Evolutionary conservation across 2,329 filamentous ascomycete genomes (phyloP).

Genomic region (Curvularia hawaiiensis): DNA sequence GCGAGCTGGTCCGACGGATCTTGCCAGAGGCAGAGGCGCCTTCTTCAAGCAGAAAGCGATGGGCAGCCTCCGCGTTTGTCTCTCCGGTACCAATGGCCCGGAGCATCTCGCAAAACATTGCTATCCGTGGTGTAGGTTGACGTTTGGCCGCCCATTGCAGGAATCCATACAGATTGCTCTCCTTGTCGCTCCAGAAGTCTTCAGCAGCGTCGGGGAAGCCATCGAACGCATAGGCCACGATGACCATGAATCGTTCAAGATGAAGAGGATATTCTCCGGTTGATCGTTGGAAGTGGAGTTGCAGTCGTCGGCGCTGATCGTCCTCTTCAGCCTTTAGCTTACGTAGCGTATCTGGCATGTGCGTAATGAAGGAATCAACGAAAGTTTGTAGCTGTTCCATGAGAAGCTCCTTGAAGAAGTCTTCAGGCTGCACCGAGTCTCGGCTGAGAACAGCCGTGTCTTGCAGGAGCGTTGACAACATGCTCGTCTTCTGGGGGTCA

Average conservation of each 20-base stretch:
- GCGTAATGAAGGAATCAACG: slow-evolving; percentile 90
- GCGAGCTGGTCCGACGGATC: slow-evolving; percentile 78
- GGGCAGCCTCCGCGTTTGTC: slow-evolving; percentile 81
- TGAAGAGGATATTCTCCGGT: slow-evolving; percentile 62
- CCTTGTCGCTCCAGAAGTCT: slow-evolving; percentile 89
- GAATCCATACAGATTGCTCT: slow-evolving; percentile 93
- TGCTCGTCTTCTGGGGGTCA: slow-evolving; percentile 80
- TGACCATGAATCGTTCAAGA: slow-evolving; percentile 87
- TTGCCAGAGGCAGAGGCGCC: slow-evolving; percentile 70
- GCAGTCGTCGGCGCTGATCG: slow-evolving; percentile 68
- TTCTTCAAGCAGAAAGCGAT: slow-evolving; percentile 90
- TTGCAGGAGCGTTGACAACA: slow-evolving; percentile 82
- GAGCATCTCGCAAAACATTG: slow-evolving; percentile 95
- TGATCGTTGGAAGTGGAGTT: slow-evolving; percentile 50
- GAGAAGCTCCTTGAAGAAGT: slow-evolving; percentile 72
- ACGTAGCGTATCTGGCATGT: slow-evolving; percentile 90
- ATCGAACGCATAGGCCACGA: slow-evolving; percentile 92
- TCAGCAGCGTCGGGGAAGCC: slow-evolving; percentile 81
- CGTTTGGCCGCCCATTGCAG: slow-evolving; percentile 95
- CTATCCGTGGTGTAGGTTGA: slow-evolving; percentile 93
- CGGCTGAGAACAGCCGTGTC: slow-evolving; percentile 73
- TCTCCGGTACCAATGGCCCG: slow-evolving; percentile 84
- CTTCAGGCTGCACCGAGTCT: slow-evolving; percentile 71
- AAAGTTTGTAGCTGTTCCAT: slow-evolving; percentile 86
- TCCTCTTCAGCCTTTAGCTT: slow-evolving; percentile 88